These are phyloP conservation scores for Candolleomyces eurysporus DNA, from an alignment of 768 basidiomycete species.

Conservation along the genomic window DNA sequence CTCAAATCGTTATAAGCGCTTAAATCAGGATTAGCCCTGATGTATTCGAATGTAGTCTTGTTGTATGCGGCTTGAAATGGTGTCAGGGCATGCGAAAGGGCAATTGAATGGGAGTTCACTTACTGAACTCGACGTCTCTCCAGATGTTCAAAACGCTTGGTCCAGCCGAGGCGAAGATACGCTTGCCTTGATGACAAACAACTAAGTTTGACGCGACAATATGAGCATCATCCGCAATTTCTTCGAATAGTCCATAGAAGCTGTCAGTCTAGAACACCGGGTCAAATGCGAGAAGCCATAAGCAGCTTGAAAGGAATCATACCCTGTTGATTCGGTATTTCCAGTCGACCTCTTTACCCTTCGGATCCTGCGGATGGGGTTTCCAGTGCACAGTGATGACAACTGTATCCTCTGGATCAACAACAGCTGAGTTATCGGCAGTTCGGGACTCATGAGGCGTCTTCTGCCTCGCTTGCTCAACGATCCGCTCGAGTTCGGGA, in stretches of 20 bases:
- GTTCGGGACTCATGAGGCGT: slow-evolving; percentile 13
- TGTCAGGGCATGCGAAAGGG: not conserved
- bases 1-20: slow-evolving; percentile 4
- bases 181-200: slow-evolving; percentile 58
- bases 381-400: slow-evolving; percentile 59
- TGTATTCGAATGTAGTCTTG: slow-evolving; percentile 58
- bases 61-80: slow-evolving; percentile 59
- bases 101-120: slow-evolving; percentile 14
- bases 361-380: slow-evolving; percentile 55
- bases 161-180: slow-evolving; percentile 67
- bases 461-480: slow-evolving; percentile 30
- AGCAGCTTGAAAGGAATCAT: slow-evolving; percentile 13
- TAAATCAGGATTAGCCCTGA: slow-evolving; percentile 36
- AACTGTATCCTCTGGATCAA: slow-evolving; percentile 36
- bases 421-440: slow-evolving; percentile 16
- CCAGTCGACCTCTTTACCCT: slow-evolving; percentile 40
- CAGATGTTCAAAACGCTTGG: slow-evolving; percentile 66
- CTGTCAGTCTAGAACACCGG: slow-evolving; percentile 50
- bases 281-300: not conserved
- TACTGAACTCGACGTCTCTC: slow-evolving; percentile 66
- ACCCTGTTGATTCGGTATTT: slow-evolving; percentile 61
- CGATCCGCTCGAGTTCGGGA: slow-evolving; percentile 63
- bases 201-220: slow-evolving; percentile 53
- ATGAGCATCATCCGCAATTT: slow-evolving; percentile 57
- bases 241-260: slow-evolving; percentile 64